A percentile compares a stretch with the other conserved stretches of the same genome.
These are phyloP conservation scores for Apiospora sp. DNA, from an alignment of 2,329 filamentous ascomycete genomes.

Conservation along the genomic window DNA sequence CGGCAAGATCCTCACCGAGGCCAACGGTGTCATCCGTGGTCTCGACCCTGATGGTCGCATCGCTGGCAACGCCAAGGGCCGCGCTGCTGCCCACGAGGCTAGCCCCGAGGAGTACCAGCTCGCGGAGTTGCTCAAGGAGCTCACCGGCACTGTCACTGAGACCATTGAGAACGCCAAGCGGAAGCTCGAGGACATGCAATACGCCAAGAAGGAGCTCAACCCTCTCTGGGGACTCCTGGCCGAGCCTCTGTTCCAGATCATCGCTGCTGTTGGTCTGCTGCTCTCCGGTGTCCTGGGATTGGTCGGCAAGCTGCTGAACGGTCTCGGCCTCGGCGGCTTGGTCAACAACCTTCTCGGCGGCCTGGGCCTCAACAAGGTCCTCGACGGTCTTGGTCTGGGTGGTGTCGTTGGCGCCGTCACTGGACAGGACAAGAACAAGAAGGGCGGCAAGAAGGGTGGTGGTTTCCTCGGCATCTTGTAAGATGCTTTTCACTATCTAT, in stretches of 20 bases:
- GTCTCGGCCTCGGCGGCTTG: constrained; percentile 82
- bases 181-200: constrained; percentile 89
- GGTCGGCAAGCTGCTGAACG: constrained; percentile 81
- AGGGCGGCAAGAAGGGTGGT: constrained; percentile 31
- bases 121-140: constrained; percentile 84
- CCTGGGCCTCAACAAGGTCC: constrained; percentile 77
- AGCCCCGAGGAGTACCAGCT: constrained; percentile 85
- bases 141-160: constrained; percentile 81
- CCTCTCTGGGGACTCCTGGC: constrained; percentile 84
- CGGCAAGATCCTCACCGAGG: constrained; percentile 81
- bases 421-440: constrained; percentile 52
- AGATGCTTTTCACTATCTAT: neutral
- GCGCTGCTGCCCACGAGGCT: constrained; percentile 76
- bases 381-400: constrained; percentile 75
- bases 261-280: constrained; percentile 85
- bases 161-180: constrained; percentile 89
- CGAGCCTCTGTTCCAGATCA: constrained; percentile 91
- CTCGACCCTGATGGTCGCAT: constrained; percentile 91
- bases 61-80: constrained; percentile 83
- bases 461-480: constrained; percentile 33
- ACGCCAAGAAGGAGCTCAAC: constrained; percentile 94
- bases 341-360: constrained; percentile 82
- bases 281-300: constrained; percentile 84
- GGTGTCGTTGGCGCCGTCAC: constrained; percentile 51
- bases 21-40: constrained; percentile 85